Conservation (phyloP, 805 yeast species). For the Kuraishia piskuri region DNA sequence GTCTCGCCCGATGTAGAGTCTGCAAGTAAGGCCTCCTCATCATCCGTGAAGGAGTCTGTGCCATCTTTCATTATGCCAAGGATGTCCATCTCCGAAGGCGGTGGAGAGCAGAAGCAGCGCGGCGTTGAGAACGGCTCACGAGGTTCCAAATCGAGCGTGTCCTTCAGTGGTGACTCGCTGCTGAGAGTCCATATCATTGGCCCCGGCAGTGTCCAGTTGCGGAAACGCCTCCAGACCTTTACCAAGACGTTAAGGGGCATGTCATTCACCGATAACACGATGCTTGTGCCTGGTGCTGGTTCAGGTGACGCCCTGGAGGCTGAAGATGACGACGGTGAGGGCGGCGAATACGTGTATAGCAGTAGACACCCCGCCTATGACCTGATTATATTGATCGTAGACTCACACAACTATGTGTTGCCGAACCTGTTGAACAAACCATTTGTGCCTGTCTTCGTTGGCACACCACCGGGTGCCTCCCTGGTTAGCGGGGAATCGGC, state of each 20-base stretch:
- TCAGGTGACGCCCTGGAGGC: too few species aligned
- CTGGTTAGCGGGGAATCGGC: neutral
- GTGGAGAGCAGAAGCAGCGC: neutral
- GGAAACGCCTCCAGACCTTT: conserved; percentile 16
- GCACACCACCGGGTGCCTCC: conserved; percentile 3
- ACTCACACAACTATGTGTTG: conserved; percentile 18
- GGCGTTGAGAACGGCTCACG: neutral
- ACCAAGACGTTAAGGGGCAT: conserved; percentile 20
- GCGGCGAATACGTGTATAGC: neutral
- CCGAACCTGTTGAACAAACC: conserved; percentile 21
- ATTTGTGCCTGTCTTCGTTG: conserved; percentile 19
- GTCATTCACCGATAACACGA: conserved; percentile 12
- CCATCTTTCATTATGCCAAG: conserved; percentile 30
- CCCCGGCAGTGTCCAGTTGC: conserved; percentile 10
- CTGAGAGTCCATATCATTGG: conserved; percentile 21
- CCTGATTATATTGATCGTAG: conserved; percentile 19
- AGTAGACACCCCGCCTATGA: conserved; percentile 10
- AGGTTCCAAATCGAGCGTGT: neutral
- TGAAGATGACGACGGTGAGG: neutral
- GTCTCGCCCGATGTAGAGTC: conserved; percentile 17
- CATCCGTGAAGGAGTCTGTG: conserved; percentile 14
- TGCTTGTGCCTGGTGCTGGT: neutral
- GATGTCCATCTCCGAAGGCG: conserved; percentile 17
- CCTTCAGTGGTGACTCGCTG: neutral
- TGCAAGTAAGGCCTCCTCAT: conserved; percentile 8